phyloP scores from a whole-genome alignment of 257 asterid genomes.

The Jaltomata sinuosa region DNA sequence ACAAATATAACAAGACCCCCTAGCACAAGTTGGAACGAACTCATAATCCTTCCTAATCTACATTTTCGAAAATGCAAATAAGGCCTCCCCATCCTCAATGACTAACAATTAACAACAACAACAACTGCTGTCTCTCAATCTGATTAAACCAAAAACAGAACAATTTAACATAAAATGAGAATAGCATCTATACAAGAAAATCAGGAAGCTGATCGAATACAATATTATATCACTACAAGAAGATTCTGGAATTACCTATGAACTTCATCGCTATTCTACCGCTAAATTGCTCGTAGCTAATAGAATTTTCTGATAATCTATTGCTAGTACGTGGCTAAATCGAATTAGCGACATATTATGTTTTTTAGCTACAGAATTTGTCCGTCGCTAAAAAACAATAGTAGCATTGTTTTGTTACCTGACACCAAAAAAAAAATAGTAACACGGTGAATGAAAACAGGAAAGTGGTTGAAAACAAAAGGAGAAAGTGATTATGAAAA shows the following conservation, averaged over 20 bases:
- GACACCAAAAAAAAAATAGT: background rate
- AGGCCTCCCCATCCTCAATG: slow-evolving; percentile 26
- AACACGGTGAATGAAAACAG: background rate
- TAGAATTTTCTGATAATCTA: no score
- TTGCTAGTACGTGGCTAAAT: no score
- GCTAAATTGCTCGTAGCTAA: no score
- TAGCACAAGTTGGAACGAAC: slow-evolving; percentile 48
- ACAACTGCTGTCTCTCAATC: background rate
- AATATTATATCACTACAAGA: background rate
- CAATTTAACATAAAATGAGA: background rate
- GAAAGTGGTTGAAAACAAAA: background rate
- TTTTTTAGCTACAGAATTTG: no score
- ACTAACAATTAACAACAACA: background rate
- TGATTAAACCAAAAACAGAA: background rate
- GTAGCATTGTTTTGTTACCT: background rate
- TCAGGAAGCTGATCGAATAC: background rate
- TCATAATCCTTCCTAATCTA: slow-evolving; percentile 47
- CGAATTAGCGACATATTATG: no score
- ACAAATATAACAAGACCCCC: slow-evolving; percentile 60
- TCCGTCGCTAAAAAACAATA: no score
- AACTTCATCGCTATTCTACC: background rate
- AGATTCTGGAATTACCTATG: background rate
- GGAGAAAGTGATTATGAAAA: background rate
- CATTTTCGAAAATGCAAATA: slow-evolving; percentile 26
- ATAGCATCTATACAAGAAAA: background rate